Conservation (phyloP, 345 rosid species). For the Clarkia xantiana region DNA sequence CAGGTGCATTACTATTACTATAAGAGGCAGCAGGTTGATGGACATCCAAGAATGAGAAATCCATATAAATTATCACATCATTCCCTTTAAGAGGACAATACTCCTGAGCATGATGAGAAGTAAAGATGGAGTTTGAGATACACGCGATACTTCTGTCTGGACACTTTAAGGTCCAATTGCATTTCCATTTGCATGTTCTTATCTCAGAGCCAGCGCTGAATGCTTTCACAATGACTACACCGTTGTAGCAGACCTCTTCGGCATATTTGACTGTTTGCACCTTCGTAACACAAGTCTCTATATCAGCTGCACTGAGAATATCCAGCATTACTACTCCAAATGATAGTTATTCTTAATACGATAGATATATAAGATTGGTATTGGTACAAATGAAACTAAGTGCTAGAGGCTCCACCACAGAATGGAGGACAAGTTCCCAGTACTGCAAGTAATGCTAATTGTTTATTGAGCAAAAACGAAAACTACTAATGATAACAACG, state of each 20-base stretch:
- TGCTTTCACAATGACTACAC: constrained; percentile 48
- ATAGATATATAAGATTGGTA: no score
- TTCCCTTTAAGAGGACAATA: constrained; percentile 32
- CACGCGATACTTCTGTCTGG: constrained; percentile 38
- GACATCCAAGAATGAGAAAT: constrained; percentile 26
- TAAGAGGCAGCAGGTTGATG: constrained; percentile 20
- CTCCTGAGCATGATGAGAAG: constrained; percentile 39
- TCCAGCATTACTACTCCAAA: constrained; percentile 7
- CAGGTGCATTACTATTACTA: constrained; percentile 9
- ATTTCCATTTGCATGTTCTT: no score
- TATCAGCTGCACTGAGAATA: constrained; percentile 45
- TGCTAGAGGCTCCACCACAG: no score
- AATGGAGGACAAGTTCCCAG: no score
- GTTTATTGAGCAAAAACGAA: no score
- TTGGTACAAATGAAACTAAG: no score
- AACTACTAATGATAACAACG: not conserved
- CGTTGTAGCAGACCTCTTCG: constrained; percentile 74
- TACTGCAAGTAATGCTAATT: no score
- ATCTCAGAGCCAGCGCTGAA: constrained; percentile 76
- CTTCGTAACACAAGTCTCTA: constrained; percentile 51
- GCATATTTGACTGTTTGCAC: constrained; percentile 50
- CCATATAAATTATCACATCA: constrained; percentile 51
- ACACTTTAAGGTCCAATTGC: constrained; percentile 57
- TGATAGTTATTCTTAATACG: not conserved
- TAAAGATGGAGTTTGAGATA: constrained; percentile 44